A percentile compares a stretch with the other conserved stretches of the same genome.
Conservation (phyloP, 192 early-diverging fungal species). For the Gamsiella multidivaricata region DNA sequence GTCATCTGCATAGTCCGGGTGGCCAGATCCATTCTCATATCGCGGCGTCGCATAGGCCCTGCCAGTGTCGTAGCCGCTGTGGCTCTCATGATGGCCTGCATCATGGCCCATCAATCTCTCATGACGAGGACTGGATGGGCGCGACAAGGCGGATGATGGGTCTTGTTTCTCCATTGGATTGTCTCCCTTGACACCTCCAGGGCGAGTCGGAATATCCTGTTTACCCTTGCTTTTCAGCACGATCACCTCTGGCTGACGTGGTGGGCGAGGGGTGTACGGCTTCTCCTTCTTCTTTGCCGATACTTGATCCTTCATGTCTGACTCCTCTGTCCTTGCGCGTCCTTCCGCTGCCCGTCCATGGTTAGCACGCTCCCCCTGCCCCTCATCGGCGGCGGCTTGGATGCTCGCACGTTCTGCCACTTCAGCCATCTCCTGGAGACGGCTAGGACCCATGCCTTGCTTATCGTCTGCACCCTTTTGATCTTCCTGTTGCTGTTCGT, state of each 20-base stretch:
- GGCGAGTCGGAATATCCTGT: neutral
- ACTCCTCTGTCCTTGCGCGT: conserved; percentile 5
- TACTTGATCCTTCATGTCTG: neutral
- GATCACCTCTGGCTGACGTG: no score
- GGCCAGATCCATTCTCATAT: conserved; percentile 6
- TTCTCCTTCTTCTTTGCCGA: neutral
- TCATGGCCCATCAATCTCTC: neutral
- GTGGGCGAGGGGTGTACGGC: no score
- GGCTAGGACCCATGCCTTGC: neutral
- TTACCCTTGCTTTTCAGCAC: no score
- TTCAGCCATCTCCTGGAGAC: neutral
- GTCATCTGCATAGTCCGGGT: conserved; percentile 29
- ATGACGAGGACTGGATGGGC: conserved; percentile 20
- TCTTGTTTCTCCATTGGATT: neutral
- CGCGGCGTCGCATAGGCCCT: conserved; percentile 2
- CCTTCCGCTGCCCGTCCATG: neutral
- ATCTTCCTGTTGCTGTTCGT: conserved; percentile 37
- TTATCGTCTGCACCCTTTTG: conserved; percentile 13
- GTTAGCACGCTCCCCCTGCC: neutral
- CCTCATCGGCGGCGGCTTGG: neutral
- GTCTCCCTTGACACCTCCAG: neutral
- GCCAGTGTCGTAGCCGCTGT: neutral
- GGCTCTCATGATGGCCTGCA: neutral
- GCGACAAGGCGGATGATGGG: conserved; percentile 1
- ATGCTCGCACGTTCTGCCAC: no score